Percentiles rank a stretch among this genome's conserved stretches.
These are phyloP conservation scores for Cutaneotrichosporon sp. DNA, from an alignment of 1,284 basidiomycete genomes.

Conservation along the genomic window DNA sequence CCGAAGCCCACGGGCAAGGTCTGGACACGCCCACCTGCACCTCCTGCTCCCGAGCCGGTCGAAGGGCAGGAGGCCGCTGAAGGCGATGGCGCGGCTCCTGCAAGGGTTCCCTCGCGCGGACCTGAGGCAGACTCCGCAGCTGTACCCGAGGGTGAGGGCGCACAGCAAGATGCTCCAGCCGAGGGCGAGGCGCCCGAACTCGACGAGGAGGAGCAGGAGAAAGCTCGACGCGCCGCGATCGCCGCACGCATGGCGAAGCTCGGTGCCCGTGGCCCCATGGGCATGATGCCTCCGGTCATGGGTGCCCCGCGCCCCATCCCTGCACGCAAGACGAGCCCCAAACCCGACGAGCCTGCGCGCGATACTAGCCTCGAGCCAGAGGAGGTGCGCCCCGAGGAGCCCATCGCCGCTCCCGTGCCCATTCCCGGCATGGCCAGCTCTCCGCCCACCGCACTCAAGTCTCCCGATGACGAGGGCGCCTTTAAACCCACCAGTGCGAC, in stretches of 20 bases:
- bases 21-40: conserved; percentile 61
- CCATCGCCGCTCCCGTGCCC: conserved; percentile 11
- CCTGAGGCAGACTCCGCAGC: too few species aligned
- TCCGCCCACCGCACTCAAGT: neutral
- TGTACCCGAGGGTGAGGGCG: too few species aligned
- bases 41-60: conserved; percentile 49
- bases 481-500: neutral
- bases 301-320: conserved; percentile 11
- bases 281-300: conserved; percentile 29
- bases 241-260: conserved; percentile 52
- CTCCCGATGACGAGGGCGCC: neutral
- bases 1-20: conserved; percentile 59
- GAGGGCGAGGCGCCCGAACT: conserved; percentile 27
- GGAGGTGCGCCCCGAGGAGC: too few species aligned
- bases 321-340: conserved; percentile 21
- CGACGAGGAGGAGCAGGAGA: conserved; percentile 48
- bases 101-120: too few species aligned
- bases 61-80: conserved; percentile 31
- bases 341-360: neutral
- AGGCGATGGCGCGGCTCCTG: conserved; percentile 21
- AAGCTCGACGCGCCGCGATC: conserved; percentile 49
- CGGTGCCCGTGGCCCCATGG: conserved; percentile 50
- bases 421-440: conserved; percentile 18
- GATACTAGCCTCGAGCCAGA: neutral
- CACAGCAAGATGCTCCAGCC: too few species aligned